phyloP scores from a whole-genome alignment of 768 basidiomycete genomes.

The Xerocomellus amylosporus region DNA sequence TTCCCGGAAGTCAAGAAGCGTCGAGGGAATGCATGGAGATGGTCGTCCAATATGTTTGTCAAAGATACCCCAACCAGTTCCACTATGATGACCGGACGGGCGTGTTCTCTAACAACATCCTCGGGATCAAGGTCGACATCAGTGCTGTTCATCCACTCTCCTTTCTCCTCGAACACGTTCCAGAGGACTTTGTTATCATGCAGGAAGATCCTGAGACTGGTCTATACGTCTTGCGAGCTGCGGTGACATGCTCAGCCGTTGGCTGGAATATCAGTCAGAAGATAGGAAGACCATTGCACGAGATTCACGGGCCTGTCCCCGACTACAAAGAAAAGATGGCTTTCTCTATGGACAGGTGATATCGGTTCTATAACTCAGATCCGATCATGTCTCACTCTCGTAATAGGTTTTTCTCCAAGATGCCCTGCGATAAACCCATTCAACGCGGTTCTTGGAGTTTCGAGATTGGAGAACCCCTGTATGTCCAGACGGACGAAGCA shows the following conservation, averaged over 20 bases:
- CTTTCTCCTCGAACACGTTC: slow-evolving; percentile 49
- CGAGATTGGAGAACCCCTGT: slow-evolving; percentile 50
- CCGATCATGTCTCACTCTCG: neutral
- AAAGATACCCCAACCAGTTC: slow-evolving; percentile 56
- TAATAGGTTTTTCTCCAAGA: slow-evolving; percentile 45
- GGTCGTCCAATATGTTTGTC: slow-evolving; percentile 54
- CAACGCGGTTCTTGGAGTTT: slow-evolving; percentile 52
- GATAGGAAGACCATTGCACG: slow-evolving; percentile 45
- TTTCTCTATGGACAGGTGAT: slow-evolving; percentile 48
- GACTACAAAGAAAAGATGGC: slow-evolving; percentile 49
- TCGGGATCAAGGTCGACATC: slow-evolving; percentile 33
- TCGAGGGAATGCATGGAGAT: slow-evolving; percentile 54
- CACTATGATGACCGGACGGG: slow-evolving; percentile 34
- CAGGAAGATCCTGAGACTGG: slow-evolving; percentile 42
- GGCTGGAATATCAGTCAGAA: slow-evolving; percentile 50
- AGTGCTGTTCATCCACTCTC: slow-evolving; percentile 35
- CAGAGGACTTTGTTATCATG: slow-evolving; percentile 50
- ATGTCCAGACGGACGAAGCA: slow-evolving; percentile 39
- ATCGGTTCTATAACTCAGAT: neutral
- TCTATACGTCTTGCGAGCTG: slow-evolving; percentile 45
- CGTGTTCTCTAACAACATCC: slow-evolving; percentile 43
- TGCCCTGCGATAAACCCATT: slow-evolving; percentile 47
- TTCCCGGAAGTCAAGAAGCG: slow-evolving; percentile 48
- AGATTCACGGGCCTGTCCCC: slow-evolving; percentile 48
- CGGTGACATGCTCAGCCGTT: slow-evolving; percentile 44